phyloP scores from a whole-genome alignment of 768 basidiomycete genomes.

The Lentinula boryana region DNA sequence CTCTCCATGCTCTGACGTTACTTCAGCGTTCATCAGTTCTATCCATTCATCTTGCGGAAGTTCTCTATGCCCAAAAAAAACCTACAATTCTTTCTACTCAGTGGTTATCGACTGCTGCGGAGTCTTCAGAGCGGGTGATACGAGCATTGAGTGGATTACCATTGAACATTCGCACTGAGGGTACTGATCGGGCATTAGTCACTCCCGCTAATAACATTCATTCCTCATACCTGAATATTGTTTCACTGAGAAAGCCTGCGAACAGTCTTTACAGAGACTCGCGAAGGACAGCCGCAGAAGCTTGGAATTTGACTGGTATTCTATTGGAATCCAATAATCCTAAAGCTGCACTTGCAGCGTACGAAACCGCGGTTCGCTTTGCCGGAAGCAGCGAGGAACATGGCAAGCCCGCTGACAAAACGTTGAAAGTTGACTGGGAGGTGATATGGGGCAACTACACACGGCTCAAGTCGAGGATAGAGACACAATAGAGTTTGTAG shows the following conservation, averaged over 20 bases:
- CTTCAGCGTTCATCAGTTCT: conserved; percentile 72
- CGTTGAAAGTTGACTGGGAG: conserved; percentile 56
- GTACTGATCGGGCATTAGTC: background rate
- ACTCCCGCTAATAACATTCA: conserved; percentile 25
- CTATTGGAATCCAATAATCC: conserved; percentile 42
- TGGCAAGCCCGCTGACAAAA: conserved; percentile 43
- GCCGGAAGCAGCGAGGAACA: conserved; percentile 42
- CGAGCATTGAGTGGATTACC: conserved; percentile 42
- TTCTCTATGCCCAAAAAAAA: conserved; percentile 44
- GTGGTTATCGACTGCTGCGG: conserved; percentile 55
- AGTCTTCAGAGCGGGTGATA: conserved; percentile 63
- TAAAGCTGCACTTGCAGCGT: conserved; percentile 50
- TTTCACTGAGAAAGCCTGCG: conserved; percentile 49
- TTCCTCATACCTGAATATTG: conserved; percentile 38
- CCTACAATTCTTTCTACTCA: conserved; percentile 43
- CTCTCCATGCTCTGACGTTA: conserved; percentile 59
- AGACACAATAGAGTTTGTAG: conserved; percentile 2
- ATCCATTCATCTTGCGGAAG: conserved; percentile 70
- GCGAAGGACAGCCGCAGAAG: conserved; percentile 63
- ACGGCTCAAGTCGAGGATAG: conserved; percentile 32
- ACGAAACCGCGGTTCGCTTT: conserved; percentile 66
- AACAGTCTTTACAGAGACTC: conserved; percentile 59
- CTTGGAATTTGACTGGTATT: conserved; percentile 70
- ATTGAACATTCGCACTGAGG: conserved; percentile 12
- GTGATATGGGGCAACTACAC: conserved; percentile 55